Evolutionary conservation across 768 basidiomycete species (phyloP), one percentile per base, ranked within the genome.

Genomic region (Pholiota conissans): DNA sequence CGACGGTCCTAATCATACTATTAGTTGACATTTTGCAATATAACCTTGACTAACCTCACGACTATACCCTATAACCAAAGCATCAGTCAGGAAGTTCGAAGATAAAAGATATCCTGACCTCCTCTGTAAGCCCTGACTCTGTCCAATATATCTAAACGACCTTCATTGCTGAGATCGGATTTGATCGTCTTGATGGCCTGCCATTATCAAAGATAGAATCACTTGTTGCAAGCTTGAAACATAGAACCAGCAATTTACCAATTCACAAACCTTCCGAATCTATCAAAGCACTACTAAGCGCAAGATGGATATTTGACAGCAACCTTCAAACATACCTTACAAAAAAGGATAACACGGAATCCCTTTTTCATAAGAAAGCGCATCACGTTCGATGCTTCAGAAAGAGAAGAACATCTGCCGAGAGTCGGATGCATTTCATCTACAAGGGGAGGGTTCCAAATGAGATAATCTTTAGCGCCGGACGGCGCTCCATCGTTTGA

Each of bases 51-150:
- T 35, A 49, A 89, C 90, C 72, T 88, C 79, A 56, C 81, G 84
- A 28, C 86, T 87, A 71, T 93, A 93, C 1, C 92, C 88, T 89
- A 57, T 37, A 14, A 22, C 32, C 22, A 11, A 39, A 18, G 18
- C 22, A 24, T 13, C 13, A 13, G 35, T 28, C 7, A 57, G 42
- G 51, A 53, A n/a, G n/a, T n/a, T n/a, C n/a, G n/a, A n/a, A n/a
- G n/a, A n/a, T n/a, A n/a, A n/a, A n/a, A n/a, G n/a, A n/a, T 22
- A 24, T 6, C 54, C 78, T 61, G 64, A 88, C 90, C 93, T 71
- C 92, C 92, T 35, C 93, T 82, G 67, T 95, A 95, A 1, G 91
- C 79, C 79, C 85, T 90, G 10, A 93, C 89, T 64, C 80, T 80
- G 13, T 86, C 76, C 32, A 93, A 74, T 50, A 95, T 83, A 66